Base-by-base conservation (phyloP, 2,329 filamentous ascomycete genomes). In the Aspergillus ruber region DNA sequence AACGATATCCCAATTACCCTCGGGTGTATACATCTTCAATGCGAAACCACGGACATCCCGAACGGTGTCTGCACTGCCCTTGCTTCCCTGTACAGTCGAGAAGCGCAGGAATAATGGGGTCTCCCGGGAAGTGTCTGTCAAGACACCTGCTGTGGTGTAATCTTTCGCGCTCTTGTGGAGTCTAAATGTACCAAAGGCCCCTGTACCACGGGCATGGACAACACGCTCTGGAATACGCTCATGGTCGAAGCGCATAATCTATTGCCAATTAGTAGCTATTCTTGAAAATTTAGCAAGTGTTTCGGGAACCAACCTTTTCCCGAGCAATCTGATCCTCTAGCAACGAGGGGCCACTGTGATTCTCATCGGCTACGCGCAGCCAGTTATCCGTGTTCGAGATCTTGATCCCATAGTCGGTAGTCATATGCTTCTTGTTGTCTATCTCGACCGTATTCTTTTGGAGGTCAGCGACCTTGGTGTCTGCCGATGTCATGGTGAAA, bases 1-100 rank as follows among this genome's bases (percentile, higher is more conserved):
- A 5, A 70, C 67, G 42, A 71, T 63, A 53, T 70, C 66, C 81
- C 83, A 88, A 56, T 87, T 89, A 3, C 86, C 86, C 58, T 90
- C 86, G 0, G 85, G 71, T 0, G 86, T 90, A 62, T 90, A 90
- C 59, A 88, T 82, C 66, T 88, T 88, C 52, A 88, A 68, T 0
- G 87, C 86, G 53, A 91, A 93, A 1, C 88, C 87, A 33, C 86
- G 81, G 2, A 90, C 85, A 72, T 93, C 87, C n/a, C 88, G 80
- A 1, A 90, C 87, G 0, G 86, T 90, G 62, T 93, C 88, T 5
- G 86, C 85, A 44, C 83, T 87, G 10, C 87, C 88, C 29, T 83
- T 78, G 61, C 82, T 87, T 6, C 85, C 86, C 2, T 87, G 75
- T 0, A 88, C 87, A 0, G 88, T 91, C 0, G 86, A 91, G 65